Evolutionary conservation across 495 filamentous ascomycete genomes (phyloP).

Genomic region (Cercophora samala): DNA sequence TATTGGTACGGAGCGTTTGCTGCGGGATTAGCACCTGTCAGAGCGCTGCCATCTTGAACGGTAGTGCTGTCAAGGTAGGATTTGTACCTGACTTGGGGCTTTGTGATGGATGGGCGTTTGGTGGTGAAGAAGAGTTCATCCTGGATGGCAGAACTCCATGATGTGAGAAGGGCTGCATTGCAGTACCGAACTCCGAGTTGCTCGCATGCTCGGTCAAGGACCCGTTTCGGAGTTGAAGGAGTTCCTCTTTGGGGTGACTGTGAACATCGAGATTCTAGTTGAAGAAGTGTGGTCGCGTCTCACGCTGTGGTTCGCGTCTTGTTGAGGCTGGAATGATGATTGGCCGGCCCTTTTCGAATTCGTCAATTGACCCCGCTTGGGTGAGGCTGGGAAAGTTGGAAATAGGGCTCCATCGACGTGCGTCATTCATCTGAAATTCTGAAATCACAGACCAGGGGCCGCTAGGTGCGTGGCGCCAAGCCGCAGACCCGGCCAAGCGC

Average conservation of each 20-base stretch:
- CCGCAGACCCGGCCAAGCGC: background rate
- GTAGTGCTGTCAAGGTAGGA: background rate
- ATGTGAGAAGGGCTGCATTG: background rate
- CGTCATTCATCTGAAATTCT: slow-evolving; percentile 2
- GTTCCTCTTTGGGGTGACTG: background rate
- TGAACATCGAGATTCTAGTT: background rate
- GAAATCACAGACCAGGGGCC: background rate
- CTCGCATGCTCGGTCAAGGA: background rate
- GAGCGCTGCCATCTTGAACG: background rate
- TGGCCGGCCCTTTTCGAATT: background rate
- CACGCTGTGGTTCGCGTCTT: background rate
- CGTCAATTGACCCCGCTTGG: slow-evolving; percentile 2
- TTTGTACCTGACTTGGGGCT: background rate
- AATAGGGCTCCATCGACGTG: background rate
- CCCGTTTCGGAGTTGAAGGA: background rate
- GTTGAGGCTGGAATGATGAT: background rate
- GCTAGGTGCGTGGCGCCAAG: background rate
- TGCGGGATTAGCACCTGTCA: slow-evolving; percentile 5
- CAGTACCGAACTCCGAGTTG: background rate
- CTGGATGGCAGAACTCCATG: background rate
- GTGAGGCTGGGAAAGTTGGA: background rate
- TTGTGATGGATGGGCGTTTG: background rate
- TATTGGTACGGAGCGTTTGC: slow-evolving; percentile 9
- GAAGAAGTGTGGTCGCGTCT: background rate
- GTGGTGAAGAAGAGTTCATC: too few species aligned